Evolutionary conservation across 2,329 filamentous ascomycete genomes (phyloP).

Genomic region (Xylaria multiplex): DNA sequence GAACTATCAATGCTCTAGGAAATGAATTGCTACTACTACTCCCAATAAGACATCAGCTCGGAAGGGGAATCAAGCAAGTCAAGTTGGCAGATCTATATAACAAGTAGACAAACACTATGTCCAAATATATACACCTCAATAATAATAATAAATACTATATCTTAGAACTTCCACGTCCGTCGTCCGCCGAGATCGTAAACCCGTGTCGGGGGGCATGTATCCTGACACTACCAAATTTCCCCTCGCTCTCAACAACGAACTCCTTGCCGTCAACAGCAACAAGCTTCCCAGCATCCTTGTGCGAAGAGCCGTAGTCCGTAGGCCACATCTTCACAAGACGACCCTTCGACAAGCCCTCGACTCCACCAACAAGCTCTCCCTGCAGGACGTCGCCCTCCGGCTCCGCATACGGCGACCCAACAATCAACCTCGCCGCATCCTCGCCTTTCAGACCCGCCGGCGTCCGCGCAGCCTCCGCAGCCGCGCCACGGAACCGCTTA

Average conservation of each 20-base stretch:
- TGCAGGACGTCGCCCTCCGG: constrained; percentile 46
- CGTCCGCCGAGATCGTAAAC: constrained; percentile 59
- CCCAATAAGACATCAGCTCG: not conserved
- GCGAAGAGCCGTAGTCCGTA: constrained; percentile 67
- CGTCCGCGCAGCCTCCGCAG: constrained; percentile 55
- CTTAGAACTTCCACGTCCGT: constrained; percentile 42
- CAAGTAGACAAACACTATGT: not conserved
- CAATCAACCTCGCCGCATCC: constrained; percentile 62
- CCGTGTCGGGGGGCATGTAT: constrained; percentile 71
- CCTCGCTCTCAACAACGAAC: constrained; percentile 65
- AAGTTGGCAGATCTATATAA: not conserved
- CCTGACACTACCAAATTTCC: constrained; percentile 56
- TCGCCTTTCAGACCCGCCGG: constrained; percentile 60
- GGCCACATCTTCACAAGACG: constrained; percentile 68
- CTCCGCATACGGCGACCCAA: constrained; percentile 58
- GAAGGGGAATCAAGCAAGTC: not conserved
- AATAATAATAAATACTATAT: constrained; percentile 32
- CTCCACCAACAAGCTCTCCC: constrained; percentile 61
- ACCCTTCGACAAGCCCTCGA: constrained; percentile 63
- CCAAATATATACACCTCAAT: not conserved
- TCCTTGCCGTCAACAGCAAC: constrained; percentile 63
- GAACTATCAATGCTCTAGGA: not conserved
- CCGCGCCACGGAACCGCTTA: constrained; percentile 63
- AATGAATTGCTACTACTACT: not conserved
- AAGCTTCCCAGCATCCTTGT: constrained; percentile 67